Evolutionary conservation across 306 rosid species (phyloP), one percentile per base, ranked within the genome.

Genomic region (Arachis stenosperma): DNA sequence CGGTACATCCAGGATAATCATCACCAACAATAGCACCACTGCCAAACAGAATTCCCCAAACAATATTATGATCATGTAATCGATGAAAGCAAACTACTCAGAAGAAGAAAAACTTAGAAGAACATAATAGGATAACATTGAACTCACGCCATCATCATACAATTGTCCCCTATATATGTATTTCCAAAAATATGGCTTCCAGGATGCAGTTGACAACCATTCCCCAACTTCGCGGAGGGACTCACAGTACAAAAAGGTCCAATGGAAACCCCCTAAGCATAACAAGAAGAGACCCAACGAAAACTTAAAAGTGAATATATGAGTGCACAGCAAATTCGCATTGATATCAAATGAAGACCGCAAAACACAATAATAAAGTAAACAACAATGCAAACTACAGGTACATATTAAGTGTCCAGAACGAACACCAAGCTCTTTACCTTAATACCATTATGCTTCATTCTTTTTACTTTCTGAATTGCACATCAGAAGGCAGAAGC

Each of bases 21-120:
- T 94, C 97, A 41, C 99, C 97, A 70, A 94, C 90, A 71, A 94
- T 77, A 71, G 99, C 96, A 67, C 99, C 99, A 81, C 98, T 94
- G 88, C 88, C 84, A 84, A 64, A 82, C 75, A 82, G 81, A 59
- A 64, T 67, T 76, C 51, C 46, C 54, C 72, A 59, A 44, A 76
- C 27, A 57, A 57, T 33, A 33, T 77, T 42, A 77, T 64, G 67
- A 60, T 58, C 64, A 70, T 22, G 22, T 46, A 30, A 50, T n/a
- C 22, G 15, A 6, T 64, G 29, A 51, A 53, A 41, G 57, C 69
- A 67, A 62, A 48, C 47, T 27, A 9, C 42, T 52, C 29, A 5
- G 61, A 13, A 29, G 40, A 39, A 43, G 11, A 82, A 6, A 73
- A 74, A 11, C 41, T 64, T 54, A 51, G 13, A 41, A 36, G 47